Base-by-base conservation (phyloP, 1,284 basidiomycete species). In the Ustilago nuda region DNA sequence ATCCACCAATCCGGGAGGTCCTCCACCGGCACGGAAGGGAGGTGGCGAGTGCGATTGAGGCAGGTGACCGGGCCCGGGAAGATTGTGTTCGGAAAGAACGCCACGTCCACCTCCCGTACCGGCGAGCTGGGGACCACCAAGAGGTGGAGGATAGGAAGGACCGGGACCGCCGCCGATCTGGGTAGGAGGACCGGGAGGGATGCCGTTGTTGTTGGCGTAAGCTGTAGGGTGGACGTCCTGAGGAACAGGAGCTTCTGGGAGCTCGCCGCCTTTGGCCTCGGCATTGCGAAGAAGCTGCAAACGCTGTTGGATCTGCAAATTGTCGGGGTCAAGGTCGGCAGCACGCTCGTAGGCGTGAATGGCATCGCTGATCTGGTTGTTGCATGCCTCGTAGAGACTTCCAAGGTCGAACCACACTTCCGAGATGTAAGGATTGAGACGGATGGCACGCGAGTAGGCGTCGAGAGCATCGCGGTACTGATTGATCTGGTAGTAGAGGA, bases 361-460 rank as follows among this genome's bases (percentile, higher is more conserved):
- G 36, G 97, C 96, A 84, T 99, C 97, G 52, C 93, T 92, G 84
- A 98, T 95, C 87, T 99, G 97, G 86, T 99, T 98, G 88, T 99
- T 99, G 89, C 96, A 99, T 75, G 92, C 93, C 87, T 99, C 96
- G 86, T 99, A 99, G 0, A 99, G 89, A 75, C 92, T 94, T 54
- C 96, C 97, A 32, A 99, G 91, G 87, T 99, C 95, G 87, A 95
- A 98, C 96, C 97, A 99, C 4, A 99, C 96, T 87, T 99, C 96
- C 56, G 94, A 95, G 78, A 99, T 98, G 89, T 97, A 99, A 0
- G 96, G 96, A 85, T 99, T 98, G 87, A 99, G 95, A 68, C 95
- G 92, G 82, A 99, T 99, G 8, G 96, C 96, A 15, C 95, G 93
- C 35, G 95, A 98, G 86, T 99, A 99, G 11, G 97, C 96, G 82